phyloP scores from a whole-genome alignment of 2,329 filamentous ascomycete genomes.

The Paramyrothecium sp. region DNA sequence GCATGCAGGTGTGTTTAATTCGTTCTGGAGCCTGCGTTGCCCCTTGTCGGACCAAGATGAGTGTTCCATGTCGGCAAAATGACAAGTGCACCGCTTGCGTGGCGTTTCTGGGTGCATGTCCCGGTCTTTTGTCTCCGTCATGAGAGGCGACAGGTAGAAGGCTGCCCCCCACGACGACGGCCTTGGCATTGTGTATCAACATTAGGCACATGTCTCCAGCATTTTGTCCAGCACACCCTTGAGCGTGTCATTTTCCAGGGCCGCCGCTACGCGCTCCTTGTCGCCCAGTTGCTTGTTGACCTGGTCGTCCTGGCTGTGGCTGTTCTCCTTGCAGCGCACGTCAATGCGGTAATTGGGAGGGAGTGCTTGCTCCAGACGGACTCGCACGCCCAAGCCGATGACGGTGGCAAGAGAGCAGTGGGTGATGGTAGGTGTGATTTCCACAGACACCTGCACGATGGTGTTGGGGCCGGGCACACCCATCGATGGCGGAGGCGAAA shows the following conservation, averaged over 20 bases:
- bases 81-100: too few species aligned
- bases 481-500: slow-evolving; percentile 46
- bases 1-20: too few species aligned
- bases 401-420: slow-evolving; percentile 97
- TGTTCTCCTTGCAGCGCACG: slow-evolving; percentile 91
- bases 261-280: slow-evolving; percentile 94
- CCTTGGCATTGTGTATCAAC: too few species aligned
- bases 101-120: too few species aligned
- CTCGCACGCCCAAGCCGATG: slow-evolving; percentile 89
- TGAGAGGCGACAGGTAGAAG: too few species aligned
- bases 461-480: slow-evolving; percentile 46
- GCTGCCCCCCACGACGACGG: too few species aligned
- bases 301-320: slow-evolving; percentile 91
- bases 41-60: too few species aligned
- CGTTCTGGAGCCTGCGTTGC: too few species aligned
- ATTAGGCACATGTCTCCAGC: slow-evolving; percentile 76
- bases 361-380: slow-evolving; percentile 85
- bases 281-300: slow-evolving; percentile 96
- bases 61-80: too few species aligned
- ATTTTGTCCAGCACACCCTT: slow-evolving; percentile 90
- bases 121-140: too few species aligned
- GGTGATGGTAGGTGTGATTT: slow-evolving; percentile 94
- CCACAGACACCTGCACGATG: slow-evolving; percentile 74
- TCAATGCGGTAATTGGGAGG: slow-evolving; percentile 91
- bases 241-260: slow-evolving; percentile 88